Percentiles rank a stretch among this genome's conserved stretches.
Conservation (phyloP, 768 basidiomycete species). For the Mycena pura region DNA sequence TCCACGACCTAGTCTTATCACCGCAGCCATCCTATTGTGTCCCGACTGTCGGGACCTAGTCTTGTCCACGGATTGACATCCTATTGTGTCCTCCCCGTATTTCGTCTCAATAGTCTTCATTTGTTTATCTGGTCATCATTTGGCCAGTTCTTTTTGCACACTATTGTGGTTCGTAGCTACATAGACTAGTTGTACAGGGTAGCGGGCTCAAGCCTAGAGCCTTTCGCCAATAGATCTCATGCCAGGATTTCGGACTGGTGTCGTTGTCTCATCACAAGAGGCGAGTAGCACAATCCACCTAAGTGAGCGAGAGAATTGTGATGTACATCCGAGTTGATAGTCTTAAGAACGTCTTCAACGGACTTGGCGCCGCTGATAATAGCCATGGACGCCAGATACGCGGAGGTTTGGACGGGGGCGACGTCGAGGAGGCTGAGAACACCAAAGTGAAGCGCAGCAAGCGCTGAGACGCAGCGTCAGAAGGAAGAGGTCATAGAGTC, state of each 20-base stretch:
- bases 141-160: conserved; percentile 7
- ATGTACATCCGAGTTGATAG: no score
- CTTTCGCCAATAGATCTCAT: conserved; percentile 1
- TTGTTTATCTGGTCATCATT: not conserved
- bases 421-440: conserved; percentile 65
- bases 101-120: no score
- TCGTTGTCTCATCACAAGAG: no score
- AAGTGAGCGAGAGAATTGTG: no score
- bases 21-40: no score
- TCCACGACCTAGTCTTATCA: no score
- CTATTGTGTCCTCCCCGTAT: no score
- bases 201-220: conserved; percentile 1
- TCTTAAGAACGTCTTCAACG: conserved; percentile 64
- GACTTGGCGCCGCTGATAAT: conserved; percentile 83
- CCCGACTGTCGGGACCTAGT: no score
- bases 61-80: no score
- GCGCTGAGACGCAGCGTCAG: conserved; percentile 85
- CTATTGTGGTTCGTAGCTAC: conserved; percentile 3
- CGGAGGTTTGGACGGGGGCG: conserved; percentile 77
- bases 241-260: no score
- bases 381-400: conserved; percentile 81
- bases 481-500: conserved; percentile 69
- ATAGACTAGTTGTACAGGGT: not conserved
- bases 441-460: conserved; percentile 81
- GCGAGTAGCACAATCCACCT: no score